Conservation (phyloP, 2,329 filamentous ascomycete genomes). For the Sordariomycetes sp. region DNA sequence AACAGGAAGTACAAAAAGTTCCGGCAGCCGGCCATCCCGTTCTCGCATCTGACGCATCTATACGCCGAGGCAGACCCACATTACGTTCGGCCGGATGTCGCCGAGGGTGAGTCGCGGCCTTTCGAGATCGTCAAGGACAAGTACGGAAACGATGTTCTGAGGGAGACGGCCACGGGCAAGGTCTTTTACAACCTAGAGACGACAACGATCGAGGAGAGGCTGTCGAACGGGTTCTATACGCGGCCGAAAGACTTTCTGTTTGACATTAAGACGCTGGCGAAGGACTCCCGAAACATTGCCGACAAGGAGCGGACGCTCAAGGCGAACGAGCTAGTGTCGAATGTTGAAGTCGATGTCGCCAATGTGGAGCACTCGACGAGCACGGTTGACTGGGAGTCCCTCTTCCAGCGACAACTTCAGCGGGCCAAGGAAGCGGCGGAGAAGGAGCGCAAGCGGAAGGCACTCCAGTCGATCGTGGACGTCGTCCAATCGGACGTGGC, state of each 20-base stretch:
- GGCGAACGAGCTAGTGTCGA: conserved; percentile 81
- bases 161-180: conserved; percentile 63
- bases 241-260: conserved; percentile 78
- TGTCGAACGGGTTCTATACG: conserved; percentile 94
- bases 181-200: conserved; percentile 95
- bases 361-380: conserved; percentile 57
- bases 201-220: conserved; percentile 83
- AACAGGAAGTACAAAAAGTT: conserved; percentile 85
- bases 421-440: conserved; percentile 47
- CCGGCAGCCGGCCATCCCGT: conserved; percentile 64
- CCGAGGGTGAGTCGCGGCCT: conserved; percentile 46
- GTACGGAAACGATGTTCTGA: conserved; percentile 62
- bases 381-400: conserved; percentile 65
- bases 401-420: conserved; percentile 61
- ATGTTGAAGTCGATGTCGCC: conserved; percentile 87
- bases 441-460: conserved; percentile 48
- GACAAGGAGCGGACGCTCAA: conserved; percentile 74
- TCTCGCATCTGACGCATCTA: conserved; percentile 63
- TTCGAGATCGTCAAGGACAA: conserved; percentile 72
- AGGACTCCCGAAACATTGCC: conserved; percentile 71
- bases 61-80: conserved; percentile 73
- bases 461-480: conserved; percentile 40
- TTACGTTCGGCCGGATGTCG: conserved; percentile 45
- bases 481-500: conserved; percentile 36
- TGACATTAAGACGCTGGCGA: conserved; percentile 74